Conservation (phyloP, 2,329 filamentous ascomycete species). For the Helotiales sp. region DNA sequence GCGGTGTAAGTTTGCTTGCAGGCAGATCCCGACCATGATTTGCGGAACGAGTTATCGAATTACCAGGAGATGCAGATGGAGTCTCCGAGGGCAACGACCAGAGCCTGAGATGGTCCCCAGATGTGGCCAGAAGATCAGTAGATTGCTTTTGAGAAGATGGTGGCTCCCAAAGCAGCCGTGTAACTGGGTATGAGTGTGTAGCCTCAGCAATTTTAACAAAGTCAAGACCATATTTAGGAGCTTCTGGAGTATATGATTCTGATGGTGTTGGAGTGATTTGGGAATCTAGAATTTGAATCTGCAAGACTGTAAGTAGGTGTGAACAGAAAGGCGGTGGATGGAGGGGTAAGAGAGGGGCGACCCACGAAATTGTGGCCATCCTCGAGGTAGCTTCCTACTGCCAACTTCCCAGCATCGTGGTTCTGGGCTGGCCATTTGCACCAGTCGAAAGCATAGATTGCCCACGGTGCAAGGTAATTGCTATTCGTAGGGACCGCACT, state of each 20-base stretch:
- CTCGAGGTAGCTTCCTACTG: conserved; percentile 93
- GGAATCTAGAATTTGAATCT: conserved; percentile 97
- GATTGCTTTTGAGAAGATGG: conserved; percentile 93
- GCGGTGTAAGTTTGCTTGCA: conserved; percentile 80
- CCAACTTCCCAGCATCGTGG: conserved; percentile 85
- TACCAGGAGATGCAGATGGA: conserved; percentile 54
- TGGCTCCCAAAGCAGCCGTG: conserved; percentile 91
- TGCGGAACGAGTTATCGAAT: conserved; percentile 67
- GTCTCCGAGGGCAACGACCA: conserved; percentile 83
- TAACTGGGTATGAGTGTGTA: conserved; percentile 96
- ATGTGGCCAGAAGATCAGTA: conserved; percentile 91
- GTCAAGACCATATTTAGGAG: conserved; percentile 75
- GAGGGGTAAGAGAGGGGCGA: conserved; percentile 1
- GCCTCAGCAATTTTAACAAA: conserved; percentile 94
- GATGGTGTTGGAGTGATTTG: conserved; percentile 71
- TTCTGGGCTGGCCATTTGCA: conserved; percentile 92
- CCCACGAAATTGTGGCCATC: conserved; percentile 96
- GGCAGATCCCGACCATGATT: conserved; percentile 58
- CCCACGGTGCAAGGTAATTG: conserved; percentile 93
- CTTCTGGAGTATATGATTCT: conserved; percentile 67
- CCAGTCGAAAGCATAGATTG: conserved; percentile 97
- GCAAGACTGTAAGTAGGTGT: conserved; percentile 10
- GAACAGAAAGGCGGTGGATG: background rate
- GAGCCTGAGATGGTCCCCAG: conserved; percentile 87
- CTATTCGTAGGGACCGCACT: conserved; percentile 71